A percentile compares a stretch with the other conserved stretches of the same genome.
Evolutionary conservation across 352 stramenopile genomes (phyloP).

Genomic region (Hyaloperonospora arabidopsidis): DNA sequence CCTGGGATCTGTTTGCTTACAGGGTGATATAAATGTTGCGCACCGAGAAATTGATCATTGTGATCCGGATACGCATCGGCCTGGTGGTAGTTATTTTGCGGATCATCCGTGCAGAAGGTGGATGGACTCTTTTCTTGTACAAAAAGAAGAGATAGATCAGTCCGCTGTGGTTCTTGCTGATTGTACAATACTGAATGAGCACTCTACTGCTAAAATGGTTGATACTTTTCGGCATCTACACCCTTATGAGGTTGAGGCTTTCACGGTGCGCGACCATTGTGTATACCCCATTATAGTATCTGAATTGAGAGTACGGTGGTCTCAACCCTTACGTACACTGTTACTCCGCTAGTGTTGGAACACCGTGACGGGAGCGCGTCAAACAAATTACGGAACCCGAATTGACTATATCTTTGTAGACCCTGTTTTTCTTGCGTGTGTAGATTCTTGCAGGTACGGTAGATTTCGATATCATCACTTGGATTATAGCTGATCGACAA

Average conservation of each 20-base stretch:
- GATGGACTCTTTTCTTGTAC: conserved; percentile 47
- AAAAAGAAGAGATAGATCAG: conserved; percentile 7
- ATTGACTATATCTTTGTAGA: conserved; percentile 88
- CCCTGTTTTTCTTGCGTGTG: conserved; percentile 34
- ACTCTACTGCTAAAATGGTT: conserved; percentile 31
- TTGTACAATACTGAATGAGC: neutral
- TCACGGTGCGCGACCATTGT: conserved; percentile 43
- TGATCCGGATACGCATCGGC: conserved; percentile 29
- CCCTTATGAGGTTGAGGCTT: conserved; percentile 61
- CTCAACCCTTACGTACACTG: too few species aligned
- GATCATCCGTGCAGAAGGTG: conserved; percentile 64
- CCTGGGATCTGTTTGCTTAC: conserved; percentile 1
- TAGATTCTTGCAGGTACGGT: conserved; percentile 50
- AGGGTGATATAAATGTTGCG: conserved; percentile 83
- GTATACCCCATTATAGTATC: too few species aligned
- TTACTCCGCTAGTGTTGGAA: conserved; percentile 83
- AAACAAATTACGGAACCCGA: conserved; percentile 87
- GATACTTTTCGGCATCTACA: conserved; percentile 80
- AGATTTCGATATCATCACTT: neutral
- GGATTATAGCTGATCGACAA: neutral
- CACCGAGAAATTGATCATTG: conserved; percentile 79
- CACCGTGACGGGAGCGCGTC: conserved; percentile 67
- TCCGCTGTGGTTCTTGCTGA: neutral
- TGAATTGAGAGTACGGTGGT: too few species aligned
- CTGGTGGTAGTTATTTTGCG: conserved; percentile 33